phyloP scores from a whole-genome alignment of 1,139 yeast species.

The Waltiozyma sp. region DNA sequence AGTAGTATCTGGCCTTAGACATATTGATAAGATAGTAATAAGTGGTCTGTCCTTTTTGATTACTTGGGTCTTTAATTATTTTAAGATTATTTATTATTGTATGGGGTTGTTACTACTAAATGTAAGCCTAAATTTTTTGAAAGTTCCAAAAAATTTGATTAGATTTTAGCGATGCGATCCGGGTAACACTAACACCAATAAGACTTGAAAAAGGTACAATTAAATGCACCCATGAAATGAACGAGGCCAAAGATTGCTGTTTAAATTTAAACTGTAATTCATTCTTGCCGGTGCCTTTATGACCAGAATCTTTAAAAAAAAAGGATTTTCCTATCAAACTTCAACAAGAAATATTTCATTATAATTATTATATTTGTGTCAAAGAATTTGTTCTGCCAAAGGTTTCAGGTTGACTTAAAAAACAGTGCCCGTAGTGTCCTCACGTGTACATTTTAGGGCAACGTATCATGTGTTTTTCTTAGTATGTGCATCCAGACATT shows the following conservation, averaged over 20 bases:
- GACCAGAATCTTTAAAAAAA: no score
- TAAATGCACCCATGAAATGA: no score
- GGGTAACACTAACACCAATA: no score
- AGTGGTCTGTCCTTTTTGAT: neutral
- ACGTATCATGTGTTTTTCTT: neutral
- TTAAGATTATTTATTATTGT: no score
- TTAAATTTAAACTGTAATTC: no score
- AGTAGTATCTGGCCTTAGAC: slow-evolving; percentile 58
- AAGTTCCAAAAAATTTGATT: neutral
- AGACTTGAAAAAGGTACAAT: no score
- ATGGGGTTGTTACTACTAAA: neutral
- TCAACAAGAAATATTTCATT: no score
- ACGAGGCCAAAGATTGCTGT: no score
- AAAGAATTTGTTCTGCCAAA: neutral
- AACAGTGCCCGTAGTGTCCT: neutral
- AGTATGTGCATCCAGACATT: neutral
- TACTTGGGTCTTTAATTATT: no score
- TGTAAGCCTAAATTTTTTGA: neutral
- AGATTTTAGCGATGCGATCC: neutral
- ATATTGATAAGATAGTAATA: neutral
- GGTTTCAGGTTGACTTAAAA: neutral
- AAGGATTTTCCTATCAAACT: no score
- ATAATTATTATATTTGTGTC: no score
- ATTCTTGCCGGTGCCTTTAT: no score
- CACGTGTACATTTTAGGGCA: neutral